Evolutionary conservation across 495 filamentous ascomycete species (phyloP).

Genomic region (Daldinia caldariorum): DNA sequence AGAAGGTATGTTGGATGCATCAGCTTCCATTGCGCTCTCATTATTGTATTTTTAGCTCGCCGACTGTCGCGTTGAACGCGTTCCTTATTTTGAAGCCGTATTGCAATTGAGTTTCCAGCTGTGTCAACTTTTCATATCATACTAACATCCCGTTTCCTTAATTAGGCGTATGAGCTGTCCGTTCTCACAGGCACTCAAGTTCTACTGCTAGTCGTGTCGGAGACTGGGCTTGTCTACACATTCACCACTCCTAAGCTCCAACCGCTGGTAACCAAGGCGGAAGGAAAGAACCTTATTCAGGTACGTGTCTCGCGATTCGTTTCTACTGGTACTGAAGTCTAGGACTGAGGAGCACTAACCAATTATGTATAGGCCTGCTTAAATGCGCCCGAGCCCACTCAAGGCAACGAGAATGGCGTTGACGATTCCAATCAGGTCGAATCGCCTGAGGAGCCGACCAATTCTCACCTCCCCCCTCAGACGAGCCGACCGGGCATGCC

Average conservation of each 20-base stretch:
- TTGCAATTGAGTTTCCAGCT: slow-evolving; percentile 19
- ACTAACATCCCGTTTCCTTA: slow-evolving; percentile 33
- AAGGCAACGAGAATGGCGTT: slow-evolving; percentile 87
- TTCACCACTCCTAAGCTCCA: slow-evolving; percentile 99
- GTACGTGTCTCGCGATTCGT: slow-evolving; percentile 60
- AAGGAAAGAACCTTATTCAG: slow-evolving; percentile 99
- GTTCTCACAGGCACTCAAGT: slow-evolving; percentile 99
- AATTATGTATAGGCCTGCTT: slow-evolving; percentile 78
- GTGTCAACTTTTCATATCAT: slow-evolving; percentile 20
- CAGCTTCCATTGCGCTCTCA: slow-evolving; percentile 14
- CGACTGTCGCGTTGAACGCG: slow-evolving; percentile 43
- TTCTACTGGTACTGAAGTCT: slow-evolving; percentile 1
- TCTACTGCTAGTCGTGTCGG: slow-evolving; percentile 94
- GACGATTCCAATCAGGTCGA: slow-evolving; percentile 72
- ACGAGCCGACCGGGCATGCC: slow-evolving; percentile 60
- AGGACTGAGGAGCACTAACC: slow-evolving; percentile 32
- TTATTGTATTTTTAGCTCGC: slow-evolving; percentile 15
- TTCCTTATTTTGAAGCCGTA: slow-evolving; percentile 25
- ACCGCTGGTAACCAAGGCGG: slow-evolving; percentile 97
- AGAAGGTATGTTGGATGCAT: slow-evolving; percentile 79
- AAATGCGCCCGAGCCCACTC: slow-evolving; percentile 95
- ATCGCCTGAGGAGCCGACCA: slow-evolving; percentile 70
- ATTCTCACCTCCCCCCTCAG: slow-evolving; percentile 67
- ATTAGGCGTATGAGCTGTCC: slow-evolving; percentile 94
- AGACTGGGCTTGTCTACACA: slow-evolving; percentile 98